Evolutionary conservation across 2,329 filamentous ascomycete species (phyloP), one percentile per base, ranked within the genome.

Genomic region (Thermomyces lanuginosus): DNA sequence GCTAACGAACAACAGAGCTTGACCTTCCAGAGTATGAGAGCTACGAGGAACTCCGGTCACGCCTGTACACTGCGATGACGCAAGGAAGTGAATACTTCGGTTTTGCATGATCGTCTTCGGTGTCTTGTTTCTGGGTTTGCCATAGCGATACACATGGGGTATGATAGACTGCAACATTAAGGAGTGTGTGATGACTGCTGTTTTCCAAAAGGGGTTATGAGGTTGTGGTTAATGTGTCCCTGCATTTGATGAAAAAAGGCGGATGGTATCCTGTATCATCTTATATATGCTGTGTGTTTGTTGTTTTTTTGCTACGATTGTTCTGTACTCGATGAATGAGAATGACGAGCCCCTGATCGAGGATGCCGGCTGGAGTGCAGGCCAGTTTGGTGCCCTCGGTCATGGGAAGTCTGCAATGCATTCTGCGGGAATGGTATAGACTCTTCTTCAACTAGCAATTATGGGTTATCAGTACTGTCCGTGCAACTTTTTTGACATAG

Each of bases 21-120:
- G 89, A 98, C 61, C 71, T 98, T 41, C 89, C 89, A 21, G 89
- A 98, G 59, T 98, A 98, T 49, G 89, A 95, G 46, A 91, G 73
- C 51, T 98, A 98, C 55, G 89, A 98, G 45, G 66, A 69, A 41
- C 69, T 98, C 35, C 75, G 89, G 36, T 73, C 79, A 44, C 83
- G 89, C 49, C 60, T 98, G 33, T 75, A 91, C 53, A 95, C 84
- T 41, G 89, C 89, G 36, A 93, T 98, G 55, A 98, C 89, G n/a
- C 76, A 84, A 39, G 89, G 89, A 41, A 89, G 83, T 60, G 86
- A 95, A 53, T 95, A 75, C 52, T 98, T 98, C 54, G 89, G 89
- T 35, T 95, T 98, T 56, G 86, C 89, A 43, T 95, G 22, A 76
- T 63, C 42, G 26, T 21, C 23, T 29, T 22, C 12, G 16, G 27